These are phyloP conservation scores for Globisporangium paroecandrum DNA, from an alignment of 352 stramenopile genomes.

Conservation along the genomic window DNA sequence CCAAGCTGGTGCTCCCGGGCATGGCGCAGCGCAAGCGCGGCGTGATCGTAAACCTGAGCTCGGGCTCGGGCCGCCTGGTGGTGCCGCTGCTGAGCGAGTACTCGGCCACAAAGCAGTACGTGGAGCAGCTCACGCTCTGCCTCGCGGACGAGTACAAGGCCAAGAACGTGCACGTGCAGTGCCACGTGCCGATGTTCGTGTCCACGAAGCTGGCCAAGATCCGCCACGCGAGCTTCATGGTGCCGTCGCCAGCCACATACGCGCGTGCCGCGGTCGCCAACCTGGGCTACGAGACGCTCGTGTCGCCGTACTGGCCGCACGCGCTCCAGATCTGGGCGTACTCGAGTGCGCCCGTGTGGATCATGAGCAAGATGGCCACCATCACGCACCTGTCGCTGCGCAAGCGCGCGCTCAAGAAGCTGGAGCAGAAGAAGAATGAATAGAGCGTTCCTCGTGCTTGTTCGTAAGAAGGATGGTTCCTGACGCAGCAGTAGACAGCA, in stretches of 20 bases:
- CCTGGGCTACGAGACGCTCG: conserved; percentile 91
- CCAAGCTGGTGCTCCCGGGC: conserved; percentile 84
- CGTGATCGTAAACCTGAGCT: conserved; percentile 97
- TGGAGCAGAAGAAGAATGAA: conserved; percentile 80
- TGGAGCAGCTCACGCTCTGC: conserved; percentile 96
- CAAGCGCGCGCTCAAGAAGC: conserved; percentile 87
- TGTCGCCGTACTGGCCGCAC: conserved; percentile 96
- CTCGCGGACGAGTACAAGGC: conserved; percentile 94
- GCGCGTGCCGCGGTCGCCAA: conserved; percentile 89
- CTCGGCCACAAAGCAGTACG: conserved; percentile 96
- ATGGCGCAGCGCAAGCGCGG: conserved; percentile 95
- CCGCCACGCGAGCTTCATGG: conserved; percentile 91
- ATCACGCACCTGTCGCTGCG: conserved; percentile 77
- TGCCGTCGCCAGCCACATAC: conserved; percentile 91
- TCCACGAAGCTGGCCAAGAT: conserved; percentile 99
- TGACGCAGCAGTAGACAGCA: neutral
- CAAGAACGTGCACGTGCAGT: conserved; percentile 95
- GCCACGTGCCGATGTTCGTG: conserved; percentile 98
- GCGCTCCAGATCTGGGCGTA: conserved; percentile 95
- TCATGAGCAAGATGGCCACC: conserved; percentile 79
- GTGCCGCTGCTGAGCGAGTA: conserved; percentile 97
- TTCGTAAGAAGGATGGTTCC: neutral
- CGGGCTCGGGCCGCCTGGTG: conserved; percentile 92
- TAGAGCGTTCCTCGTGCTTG: conserved; percentile 23
- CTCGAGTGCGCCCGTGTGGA: conserved; percentile 77